Percentiles rank a stretch among this genome's conserved stretches.
Conservation (phyloP, 2,329 filamentous ascomycete species). For the Fonsecaea pugnacius region DNA sequence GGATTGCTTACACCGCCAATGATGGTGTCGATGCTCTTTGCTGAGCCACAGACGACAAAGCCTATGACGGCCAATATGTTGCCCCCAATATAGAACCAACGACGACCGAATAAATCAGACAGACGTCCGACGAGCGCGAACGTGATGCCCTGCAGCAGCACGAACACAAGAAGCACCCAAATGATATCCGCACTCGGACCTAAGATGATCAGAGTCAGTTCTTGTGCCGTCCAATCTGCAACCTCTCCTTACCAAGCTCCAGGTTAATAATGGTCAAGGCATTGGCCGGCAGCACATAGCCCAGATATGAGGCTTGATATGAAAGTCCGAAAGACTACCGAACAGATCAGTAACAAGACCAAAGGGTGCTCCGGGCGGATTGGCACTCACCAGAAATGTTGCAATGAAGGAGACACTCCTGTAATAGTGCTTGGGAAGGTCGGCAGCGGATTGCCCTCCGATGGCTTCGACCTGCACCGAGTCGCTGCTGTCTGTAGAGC, state of each 20-base stretch:
- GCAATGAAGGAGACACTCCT: conserved; percentile 34
- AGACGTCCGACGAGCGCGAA: conserved; percentile 41
- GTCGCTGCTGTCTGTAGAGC: too few relatives aligned
- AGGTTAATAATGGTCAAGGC: neutral
- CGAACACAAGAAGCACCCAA: neutral
- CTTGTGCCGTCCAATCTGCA: too few relatives aligned
- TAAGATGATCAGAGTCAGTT: neutral
- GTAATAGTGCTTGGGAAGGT: conserved; percentile 29
- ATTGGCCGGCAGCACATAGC: conserved; percentile 3
- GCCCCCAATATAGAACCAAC: conserved; percentile 41
- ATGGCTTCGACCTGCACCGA: too few relatives aligned
- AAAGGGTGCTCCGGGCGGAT: too few relatives aligned
- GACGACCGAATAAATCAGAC: conserved; percentile 43
- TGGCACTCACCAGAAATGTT: conserved; percentile 30
- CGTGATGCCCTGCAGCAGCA: neutral
- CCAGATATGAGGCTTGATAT: neutral
- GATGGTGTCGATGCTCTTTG: conserved; percentile 43
- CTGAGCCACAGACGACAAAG: conserved; percentile 44
- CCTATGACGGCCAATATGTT: conserved; percentile 43
- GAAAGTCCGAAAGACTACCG: conserved; percentile 20
- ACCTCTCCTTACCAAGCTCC: conserved; percentile 6
- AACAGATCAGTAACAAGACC: too few relatives aligned
- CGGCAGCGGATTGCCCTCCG: too few relatives aligned
- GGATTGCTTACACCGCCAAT: conserved; percentile 46
- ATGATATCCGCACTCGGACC: neutral